Evolutionary conservation across 208 protist genomes (phyloP), one percentile per base, ranked within the genome.

Genomic region (Wallacemonas sp.): DNA sequence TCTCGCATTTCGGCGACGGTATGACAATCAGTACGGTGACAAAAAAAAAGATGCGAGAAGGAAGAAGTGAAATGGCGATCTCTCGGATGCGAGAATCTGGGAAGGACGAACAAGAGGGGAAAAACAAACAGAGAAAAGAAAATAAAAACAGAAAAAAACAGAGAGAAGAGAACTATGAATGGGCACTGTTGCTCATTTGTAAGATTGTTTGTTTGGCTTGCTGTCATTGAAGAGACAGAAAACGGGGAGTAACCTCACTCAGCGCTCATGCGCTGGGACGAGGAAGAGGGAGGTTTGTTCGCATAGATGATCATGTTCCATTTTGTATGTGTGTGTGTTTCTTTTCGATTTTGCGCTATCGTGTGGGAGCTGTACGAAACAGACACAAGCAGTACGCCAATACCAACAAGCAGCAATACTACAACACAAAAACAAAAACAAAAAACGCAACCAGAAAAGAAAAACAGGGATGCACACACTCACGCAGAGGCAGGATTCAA

Each of bases 381-480:
- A n/a, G n/a, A n/a, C n/a, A n/a, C n/a, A n/a, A n/a, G n/a, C n/a
- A n/a, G n/a, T n/a, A n/a, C n/a, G n/a, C n/a, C n/a, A n/a, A n/a
- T n/a, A n/a, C n/a, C 19, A 8, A 12, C n/a, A 63, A 47, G 58
- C 24, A 56, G 33, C 30, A 32, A 62, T 24, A 43, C 5, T 23
- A 33, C 33, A 23, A 63, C 38, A 54, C 30, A 55, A 49, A 61
- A 71, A 55, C 47, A 56, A 36, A 14, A 64, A 49, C 24, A 52
- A 61, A 29, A 36, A 14, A 62, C n/a, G 19, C 34, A 19, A 61
- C 12, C n/a, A 27, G 41, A 55, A 47, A 67, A 58, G 34, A 72
- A 21, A 65, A 63, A 41, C 8, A 16, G 48, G 6, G 2, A 60
- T 24, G 12, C 30, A 49, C 17, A 39, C 16, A 27, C 17, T 19